Evolutionary conservation across 1,139 yeast genomes (phyloP).

Genomic region (Zygosaccharomyces pseudobailii): DNA sequence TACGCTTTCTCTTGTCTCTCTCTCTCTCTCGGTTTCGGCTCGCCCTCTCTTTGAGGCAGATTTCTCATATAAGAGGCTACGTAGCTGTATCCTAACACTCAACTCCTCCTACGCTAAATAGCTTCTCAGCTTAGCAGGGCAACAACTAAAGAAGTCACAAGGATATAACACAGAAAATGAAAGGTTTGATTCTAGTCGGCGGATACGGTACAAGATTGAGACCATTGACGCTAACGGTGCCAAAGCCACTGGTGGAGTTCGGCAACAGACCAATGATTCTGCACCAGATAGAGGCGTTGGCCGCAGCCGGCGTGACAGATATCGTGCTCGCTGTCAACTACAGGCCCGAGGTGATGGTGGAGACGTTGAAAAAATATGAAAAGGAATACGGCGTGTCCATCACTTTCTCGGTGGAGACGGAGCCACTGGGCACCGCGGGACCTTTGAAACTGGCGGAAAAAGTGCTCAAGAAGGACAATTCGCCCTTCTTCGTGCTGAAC

Average conservation of each 20-base stretch:
- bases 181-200: constrained; percentile 97
- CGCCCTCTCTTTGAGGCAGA: constrained; percentile 2
- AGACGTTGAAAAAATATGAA: constrained; percentile 90
- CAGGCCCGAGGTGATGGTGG: constrained; percentile 99
- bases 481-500: constrained; percentile 96
- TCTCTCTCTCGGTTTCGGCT: constrained; percentile 3
- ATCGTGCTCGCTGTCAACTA: constrained; percentile 98
- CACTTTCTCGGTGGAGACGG: constrained; percentile 98
- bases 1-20: not conserved
- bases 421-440: constrained; percentile 99
- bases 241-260: constrained; percentile 98
- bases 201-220: constrained; percentile 99
- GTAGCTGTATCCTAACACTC: not conserved
- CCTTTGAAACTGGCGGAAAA: constrained; percentile 96
- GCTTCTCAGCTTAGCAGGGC: too few species aligned
- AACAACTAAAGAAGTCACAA: not conserved
- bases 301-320: constrained; percentile 98
- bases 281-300: constrained; percentile 97
- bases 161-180: constrained; percentile 46
- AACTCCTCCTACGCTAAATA: not conserved
- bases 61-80: constrained; percentile 2
- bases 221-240: constrained; percentile 94
- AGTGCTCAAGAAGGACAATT: constrained; percentile 85
- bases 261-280: constrained; percentile 97
- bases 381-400: constrained; percentile 89